phyloP scores from a whole-genome alignment of 345 rosid genomes.

The Hibiscus trionum region DNA sequence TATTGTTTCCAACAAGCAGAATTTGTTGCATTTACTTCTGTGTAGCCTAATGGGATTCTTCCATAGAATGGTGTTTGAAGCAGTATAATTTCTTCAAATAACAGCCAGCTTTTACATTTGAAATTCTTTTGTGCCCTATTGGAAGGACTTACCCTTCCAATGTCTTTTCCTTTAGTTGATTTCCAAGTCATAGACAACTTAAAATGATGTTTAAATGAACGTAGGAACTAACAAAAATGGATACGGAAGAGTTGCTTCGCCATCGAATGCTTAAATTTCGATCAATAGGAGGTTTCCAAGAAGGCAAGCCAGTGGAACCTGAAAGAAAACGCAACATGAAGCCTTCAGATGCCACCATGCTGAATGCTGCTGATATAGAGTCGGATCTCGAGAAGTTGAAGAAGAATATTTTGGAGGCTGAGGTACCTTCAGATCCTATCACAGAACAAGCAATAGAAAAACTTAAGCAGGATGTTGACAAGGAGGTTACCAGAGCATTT shows the following conservation, averaged over 20 bases:
- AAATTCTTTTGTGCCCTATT: constrained; percentile 5
- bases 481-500: constrained; percentile 44
- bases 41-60: too few species aligned
- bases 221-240: constrained; percentile 76
- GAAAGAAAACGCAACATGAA: constrained; percentile 63
- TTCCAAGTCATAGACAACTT: constrained; percentile 8
- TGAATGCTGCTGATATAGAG: constrained; percentile 35
- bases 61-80: not conserved
- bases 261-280: constrained; percentile 75
- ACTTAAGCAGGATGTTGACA: constrained; percentile 44
- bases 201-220: not conserved
- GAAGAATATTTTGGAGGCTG: constrained; percentile 47
- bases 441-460: constrained; percentile 32
- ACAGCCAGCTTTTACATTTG: constrained; percentile 24
- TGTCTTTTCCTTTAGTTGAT: not conserved
- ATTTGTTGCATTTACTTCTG: not conserved
- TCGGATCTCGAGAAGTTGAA: constrained; percentile 26
- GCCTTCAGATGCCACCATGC: constrained; percentile 27
- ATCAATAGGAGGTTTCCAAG: constrained; percentile 68
- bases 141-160: constrained; percentile 11
- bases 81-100: constrained; percentile 21
- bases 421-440: constrained; percentile 34
- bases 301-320: constrained; percentile 60
- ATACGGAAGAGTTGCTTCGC: constrained; percentile 49
- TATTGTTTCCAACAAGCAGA: not conserved